These are phyloP conservation scores for Melaleuca quinquenervia DNA, from an alignment of 345 rosid species.

Conservation along the genomic window DNA sequence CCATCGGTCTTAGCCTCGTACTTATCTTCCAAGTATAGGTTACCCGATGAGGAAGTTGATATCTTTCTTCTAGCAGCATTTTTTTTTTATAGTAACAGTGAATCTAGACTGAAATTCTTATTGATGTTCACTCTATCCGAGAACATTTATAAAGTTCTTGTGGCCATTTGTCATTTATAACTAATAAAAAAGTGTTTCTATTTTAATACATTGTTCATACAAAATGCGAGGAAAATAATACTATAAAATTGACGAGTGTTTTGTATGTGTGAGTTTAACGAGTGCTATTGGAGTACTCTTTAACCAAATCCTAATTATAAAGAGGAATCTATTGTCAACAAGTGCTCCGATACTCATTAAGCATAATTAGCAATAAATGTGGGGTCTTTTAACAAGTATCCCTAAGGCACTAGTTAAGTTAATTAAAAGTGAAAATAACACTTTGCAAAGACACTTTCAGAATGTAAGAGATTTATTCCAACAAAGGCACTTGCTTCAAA, in stretches of 20 bases:
- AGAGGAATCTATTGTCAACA: neutral
- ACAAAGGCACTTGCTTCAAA: too few relatives aligned
- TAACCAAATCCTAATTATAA: neutral
- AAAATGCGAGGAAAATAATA: neutral
- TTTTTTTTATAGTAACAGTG: neutral
- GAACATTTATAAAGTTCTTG: neutral
- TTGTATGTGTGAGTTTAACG: neutral
- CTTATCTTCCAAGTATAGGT: neutral
- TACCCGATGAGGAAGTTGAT: neutral
- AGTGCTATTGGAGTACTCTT: neutral
- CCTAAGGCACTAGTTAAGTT: too few relatives aligned
- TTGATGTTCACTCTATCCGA: neutral
- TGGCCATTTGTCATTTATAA: neutral
- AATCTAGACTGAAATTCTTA: too few relatives aligned
- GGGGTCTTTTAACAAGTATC: neutral
- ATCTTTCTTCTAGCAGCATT: neutral
- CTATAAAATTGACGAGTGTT: neutral
- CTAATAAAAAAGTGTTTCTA: neutral
- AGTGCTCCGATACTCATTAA: neutral
- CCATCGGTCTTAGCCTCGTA: neutral
- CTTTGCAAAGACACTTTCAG: too few relatives aligned
- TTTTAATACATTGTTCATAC: neutral
- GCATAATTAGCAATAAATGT: too few relatives aligned
- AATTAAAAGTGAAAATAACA: too few relatives aligned
- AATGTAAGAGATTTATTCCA: too few relatives aligned